Percentiles rank a stretch among this genome's conserved stretches.
Evolutionary conservation across 2,329 filamentous ascomycete species (phyloP).

Genomic region (Bipolaris victoriae): DNA sequence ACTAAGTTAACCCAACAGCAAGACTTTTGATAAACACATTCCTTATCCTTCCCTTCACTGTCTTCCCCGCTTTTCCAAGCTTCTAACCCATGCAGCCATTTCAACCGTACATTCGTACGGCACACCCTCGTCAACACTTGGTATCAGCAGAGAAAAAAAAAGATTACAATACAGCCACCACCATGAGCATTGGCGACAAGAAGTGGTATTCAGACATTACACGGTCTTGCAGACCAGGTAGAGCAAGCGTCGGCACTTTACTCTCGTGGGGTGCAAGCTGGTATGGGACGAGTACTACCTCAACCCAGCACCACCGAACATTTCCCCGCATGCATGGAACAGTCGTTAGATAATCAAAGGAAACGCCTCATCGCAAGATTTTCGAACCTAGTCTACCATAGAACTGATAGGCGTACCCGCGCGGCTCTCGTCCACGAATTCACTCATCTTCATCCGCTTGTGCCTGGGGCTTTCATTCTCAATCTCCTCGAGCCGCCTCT

Average conservation of each 20-base stretch:
- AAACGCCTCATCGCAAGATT: slow-evolving; percentile 5
- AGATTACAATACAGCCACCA: slow-evolving; percentile 35
- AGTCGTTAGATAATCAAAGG: slow-evolving; percentile 20
- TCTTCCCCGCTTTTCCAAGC: not conserved
- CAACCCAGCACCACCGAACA: slow-evolving; percentile 16
- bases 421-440: slow-evolving; percentile 57
- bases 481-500: slow-evolving; percentile 76
- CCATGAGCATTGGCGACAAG: slow-evolving; percentile 9
- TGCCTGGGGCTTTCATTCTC: slow-evolving; percentile 56
- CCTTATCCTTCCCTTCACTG: slow-evolving; percentile 11
- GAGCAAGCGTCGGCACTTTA: slow-evolving; percentile 35
- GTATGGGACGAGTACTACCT: slow-evolving; percentile 12
- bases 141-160: slow-evolving; percentile 32
- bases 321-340: slow-evolving; percentile 15
- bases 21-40: slow-evolving; percentile 24
- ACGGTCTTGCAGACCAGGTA: slow-evolving; percentile 37
- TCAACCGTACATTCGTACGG: slow-evolving; percentile 7
- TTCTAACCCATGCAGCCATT: slow-evolving; percentile 3
- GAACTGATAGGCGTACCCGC: slow-evolving; percentile 44
- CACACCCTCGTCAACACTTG: slow-evolving; percentile 22
- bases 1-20: slow-evolving; percentile 4
- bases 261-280: slow-evolving; percentile 9
- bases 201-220: slow-evolving; percentile 47
- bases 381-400: slow-evolving; percentile 35
- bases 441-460: slow-evolving; percentile 64